These are phyloP conservation scores for Ilyonectria robusta DNA, from an alignment of 2,329 filamentous ascomycete genomes.

Conservation along the genomic window DNA sequence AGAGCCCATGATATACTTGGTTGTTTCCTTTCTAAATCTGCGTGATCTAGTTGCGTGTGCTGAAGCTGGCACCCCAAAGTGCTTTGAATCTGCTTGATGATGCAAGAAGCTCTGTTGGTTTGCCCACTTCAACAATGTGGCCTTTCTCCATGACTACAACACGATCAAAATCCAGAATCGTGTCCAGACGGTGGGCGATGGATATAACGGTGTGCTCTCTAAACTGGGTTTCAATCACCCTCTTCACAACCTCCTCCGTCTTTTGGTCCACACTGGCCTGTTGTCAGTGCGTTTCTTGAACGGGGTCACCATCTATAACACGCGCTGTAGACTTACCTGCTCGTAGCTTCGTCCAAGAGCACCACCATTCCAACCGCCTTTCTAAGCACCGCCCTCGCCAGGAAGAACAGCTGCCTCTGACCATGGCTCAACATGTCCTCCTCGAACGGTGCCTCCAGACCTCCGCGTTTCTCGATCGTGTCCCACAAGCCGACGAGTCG, in stretches of 20 bases:
- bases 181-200: constrained; percentile 58
- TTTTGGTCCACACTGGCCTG: constrained; percentile 50
- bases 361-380: constrained; percentile 56
- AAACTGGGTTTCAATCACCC: constrained; percentile 51
- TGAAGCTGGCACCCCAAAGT: constrained; percentile 49
- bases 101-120: constrained; percentile 42
- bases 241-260: constrained; percentile 52
- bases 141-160: constrained; percentile 49
- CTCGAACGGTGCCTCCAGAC: constrained; percentile 54
- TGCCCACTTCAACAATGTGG: constrained; percentile 44
- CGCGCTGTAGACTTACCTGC: constrained; percentile 45
- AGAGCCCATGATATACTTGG: too few species aligned
- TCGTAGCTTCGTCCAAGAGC: constrained; percentile 60
- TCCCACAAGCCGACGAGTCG: constrained; percentile 59
- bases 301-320: background rate
- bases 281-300: constrained; percentile 15
- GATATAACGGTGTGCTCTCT: constrained; percentile 66
- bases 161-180: constrained; percentile 56
- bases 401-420: constrained; percentile 65
- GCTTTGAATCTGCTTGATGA: constrained; percentile 40
- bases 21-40: background rate
- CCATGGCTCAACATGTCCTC: constrained; percentile 58
- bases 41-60: background rate
- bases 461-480: constrained; percentile 55
- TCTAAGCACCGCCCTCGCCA: constrained; percentile 63